Base-by-base conservation (phyloP, 129 eudicot genomes). In the Lactuca sativa region DNA sequence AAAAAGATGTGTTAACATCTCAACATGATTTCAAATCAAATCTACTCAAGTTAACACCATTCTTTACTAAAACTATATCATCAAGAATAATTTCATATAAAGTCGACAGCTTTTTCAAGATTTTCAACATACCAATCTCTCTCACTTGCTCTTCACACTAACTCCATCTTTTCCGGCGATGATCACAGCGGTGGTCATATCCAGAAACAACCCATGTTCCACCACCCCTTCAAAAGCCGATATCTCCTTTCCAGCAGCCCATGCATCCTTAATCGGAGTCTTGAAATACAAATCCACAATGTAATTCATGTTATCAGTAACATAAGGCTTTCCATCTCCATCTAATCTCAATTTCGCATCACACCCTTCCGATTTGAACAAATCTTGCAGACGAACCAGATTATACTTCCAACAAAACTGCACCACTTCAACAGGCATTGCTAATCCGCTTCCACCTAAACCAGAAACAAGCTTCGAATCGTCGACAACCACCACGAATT, bases 361-460 rank as follows among this genome's bases (percentile, higher is more conserved):
- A 43, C 85, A 81, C 8, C 93, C 95, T 67, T 84, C 90, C 14
- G 73, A 81, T 69, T 84, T 85, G 43, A 92, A 92, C 73, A 92
- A 25, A 13, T 85, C 91, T 49, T 84, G 83, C 36, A 88, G 72
- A 41, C 98, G 76, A 6, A 82, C 80, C 74, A 86, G 59, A 82
- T 89, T 89, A 67, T 89, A 89, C 67, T 93, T 87, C 98, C 98
- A 93, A 66, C 98, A 93, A 74, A 93, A 93, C 59, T 89, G 96
- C 25, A 93, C 98, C 5, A 93, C 98, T 38, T 93, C 98, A n/a
- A 93, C 98, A 10, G 98, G 98, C 98, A 93, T 93, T 13, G 98
- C 98, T 40, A 93, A 74, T 3, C 95, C 95, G 47, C 96, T 89
- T 3, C 98, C 98, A 12, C 98, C 98, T 1, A 93, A 75, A 0